phyloP scores from a whole-genome alignment of 1,284 basidiomycete genomes.

The Tremellales sp. region DNA sequence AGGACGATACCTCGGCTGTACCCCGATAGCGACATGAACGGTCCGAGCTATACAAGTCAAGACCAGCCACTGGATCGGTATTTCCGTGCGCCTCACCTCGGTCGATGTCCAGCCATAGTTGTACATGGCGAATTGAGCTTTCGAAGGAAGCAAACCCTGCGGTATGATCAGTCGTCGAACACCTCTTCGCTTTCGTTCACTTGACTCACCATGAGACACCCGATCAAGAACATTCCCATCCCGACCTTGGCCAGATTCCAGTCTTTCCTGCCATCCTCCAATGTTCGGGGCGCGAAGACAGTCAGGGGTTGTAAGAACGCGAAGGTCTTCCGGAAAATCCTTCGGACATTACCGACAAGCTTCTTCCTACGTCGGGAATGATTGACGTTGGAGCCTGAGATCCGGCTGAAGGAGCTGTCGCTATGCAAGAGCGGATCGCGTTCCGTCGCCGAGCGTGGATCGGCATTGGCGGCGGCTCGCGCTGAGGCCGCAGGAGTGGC shows the following conservation, averaged over 20 bases:
- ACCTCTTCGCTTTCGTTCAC: not conserved
- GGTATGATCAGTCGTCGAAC: not conserved
- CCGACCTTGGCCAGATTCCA: slow-evolving; percentile 66
- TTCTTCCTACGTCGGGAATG: slow-evolving; percentile 23
- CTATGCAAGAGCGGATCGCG: slow-evolving; percentile 2
- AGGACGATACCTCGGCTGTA: slow-evolving; percentile 60
- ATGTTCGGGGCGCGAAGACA: slow-evolving; percentile 58
- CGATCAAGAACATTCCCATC: slow-evolving; percentile 55
- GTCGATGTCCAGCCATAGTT: slow-evolving; percentile 70
- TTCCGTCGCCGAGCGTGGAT: not conserved
- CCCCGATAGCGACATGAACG: slow-evolving; percentile 65
- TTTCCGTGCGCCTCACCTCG: slow-evolving; percentile 53
- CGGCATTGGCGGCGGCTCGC: not conserved
- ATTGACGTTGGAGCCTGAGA: slow-evolving; percentile 2
- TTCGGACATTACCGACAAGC: slow-evolving; percentile 27
- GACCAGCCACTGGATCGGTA: not conserved
- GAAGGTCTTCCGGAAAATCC: slow-evolving; percentile 46
- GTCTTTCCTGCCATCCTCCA: slow-evolving; percentile 53
- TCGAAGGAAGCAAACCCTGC: slow-evolving; percentile 62
- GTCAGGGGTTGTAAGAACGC: slow-evolving; percentile 62
- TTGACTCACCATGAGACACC: slow-evolving; percentile 58
- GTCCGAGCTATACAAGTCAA: slow-evolving; percentile 59
- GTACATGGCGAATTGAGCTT: slow-evolving; percentile 65
- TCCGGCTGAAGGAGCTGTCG: slow-evolving; percentile 6
- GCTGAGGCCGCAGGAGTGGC: slow-evolving; percentile 24